Percentiles rank a stretch among this genome's conserved stretches.
phyloP scores from a whole-genome alignment of 192 early-diverging fungal genomes.

The Geranomyces michiganensis region DNA sequence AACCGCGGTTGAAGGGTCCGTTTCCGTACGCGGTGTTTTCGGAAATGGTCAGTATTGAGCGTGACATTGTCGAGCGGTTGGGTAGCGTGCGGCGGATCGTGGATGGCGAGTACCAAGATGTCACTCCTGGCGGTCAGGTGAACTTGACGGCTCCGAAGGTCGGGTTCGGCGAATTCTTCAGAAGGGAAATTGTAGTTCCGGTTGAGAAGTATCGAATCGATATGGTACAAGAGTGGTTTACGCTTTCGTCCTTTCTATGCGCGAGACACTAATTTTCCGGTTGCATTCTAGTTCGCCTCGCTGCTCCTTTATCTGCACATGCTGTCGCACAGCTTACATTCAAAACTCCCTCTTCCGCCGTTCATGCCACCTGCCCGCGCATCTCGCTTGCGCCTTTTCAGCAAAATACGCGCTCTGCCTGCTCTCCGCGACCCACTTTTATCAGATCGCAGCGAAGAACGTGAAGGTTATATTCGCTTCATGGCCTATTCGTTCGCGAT shows the following conservation, averaged over 20 bases:
- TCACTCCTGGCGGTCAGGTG: background rate
- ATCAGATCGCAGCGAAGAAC: conserved; percentile 43
- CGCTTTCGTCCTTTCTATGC: background rate
- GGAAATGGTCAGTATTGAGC: conserved; percentile 69
- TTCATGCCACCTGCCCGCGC: conserved; percentile 74
- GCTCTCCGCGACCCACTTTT: conserved; percentile 6
- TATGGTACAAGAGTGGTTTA: conserved; percentile 44
- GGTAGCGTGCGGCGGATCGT: conserved; percentile 74
- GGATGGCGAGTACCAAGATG: conserved; percentile 33
- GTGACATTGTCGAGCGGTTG: conserved; percentile 78
- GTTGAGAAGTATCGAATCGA: conserved; percentile 67
- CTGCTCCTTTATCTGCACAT: conserved; percentile 77
- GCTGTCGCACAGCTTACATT: conserved; percentile 70
- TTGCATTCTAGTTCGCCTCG: conserved; percentile 43
- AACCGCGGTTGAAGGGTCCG: conserved; percentile 83
- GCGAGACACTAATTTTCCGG: background rate
- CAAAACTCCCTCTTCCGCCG: conserved; percentile 82
- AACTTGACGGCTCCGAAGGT: background rate
- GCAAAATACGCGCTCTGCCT: conserved; percentile 51
- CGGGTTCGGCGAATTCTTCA: conserved; percentile 28
- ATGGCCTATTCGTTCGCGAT: conserved; percentile 76
- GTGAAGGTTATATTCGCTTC: conserved; percentile 72
- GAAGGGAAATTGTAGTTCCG: conserved; percentile 61
- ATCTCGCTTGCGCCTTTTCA: conserved; percentile 65
- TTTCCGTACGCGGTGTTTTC: conserved; percentile 70